phyloP scores from a whole-genome alignment of 805 yeast genomes.

The Lachancea quebecensis region DNA sequence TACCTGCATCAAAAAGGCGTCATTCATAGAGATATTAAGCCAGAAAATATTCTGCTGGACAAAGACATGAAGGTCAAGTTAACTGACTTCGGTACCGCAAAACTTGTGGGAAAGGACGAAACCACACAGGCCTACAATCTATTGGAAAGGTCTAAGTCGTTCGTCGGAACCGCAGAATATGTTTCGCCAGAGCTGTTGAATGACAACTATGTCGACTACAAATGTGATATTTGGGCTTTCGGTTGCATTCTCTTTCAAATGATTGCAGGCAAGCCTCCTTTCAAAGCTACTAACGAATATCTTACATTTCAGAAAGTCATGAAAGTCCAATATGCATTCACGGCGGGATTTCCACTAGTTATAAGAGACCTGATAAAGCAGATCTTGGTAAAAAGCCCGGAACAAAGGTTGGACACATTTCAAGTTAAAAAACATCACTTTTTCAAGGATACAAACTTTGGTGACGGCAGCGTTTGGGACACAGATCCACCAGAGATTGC shows the following conservation, averaged over 20 bases:
- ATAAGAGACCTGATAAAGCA: conserved; percentile 67
- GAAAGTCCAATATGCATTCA: conserved; percentile 72
- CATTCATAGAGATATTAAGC: conserved; percentile 76
- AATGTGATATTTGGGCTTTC: conserved; percentile 98
- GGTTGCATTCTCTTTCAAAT: conserved; percentile 94
- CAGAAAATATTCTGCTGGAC: conserved; percentile 71
- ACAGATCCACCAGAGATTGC: conserved; percentile 54
- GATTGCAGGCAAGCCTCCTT: conserved; percentile 90
- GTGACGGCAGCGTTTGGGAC: conserved; percentile 53
- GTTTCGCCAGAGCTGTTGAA: conserved; percentile 76
- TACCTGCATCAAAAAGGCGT: conserved; percentile 72
- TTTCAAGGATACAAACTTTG: conserved; percentile 50
- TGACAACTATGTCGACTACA: conserved; percentile 74
- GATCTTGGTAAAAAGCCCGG: conserved; percentile 57
- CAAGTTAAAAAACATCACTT: conserved; percentile 59
- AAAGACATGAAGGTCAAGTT: conserved; percentile 53
- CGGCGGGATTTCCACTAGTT: conserved; percentile 76
- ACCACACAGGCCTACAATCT: conserved; percentile 47
- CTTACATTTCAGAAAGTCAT: conserved; percentile 75
- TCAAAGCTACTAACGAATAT: conserved; percentile 77
- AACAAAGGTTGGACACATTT: conserved; percentile 49
- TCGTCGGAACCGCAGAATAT: conserved; percentile 82
- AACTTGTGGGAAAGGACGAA: conserved; percentile 45
- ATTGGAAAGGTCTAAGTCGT: conserved; percentile 66
- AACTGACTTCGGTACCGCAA: conserved; percentile 84